Conservation (phyloP, 129 eudicot species). For the Escallonia herrerae region DNA sequence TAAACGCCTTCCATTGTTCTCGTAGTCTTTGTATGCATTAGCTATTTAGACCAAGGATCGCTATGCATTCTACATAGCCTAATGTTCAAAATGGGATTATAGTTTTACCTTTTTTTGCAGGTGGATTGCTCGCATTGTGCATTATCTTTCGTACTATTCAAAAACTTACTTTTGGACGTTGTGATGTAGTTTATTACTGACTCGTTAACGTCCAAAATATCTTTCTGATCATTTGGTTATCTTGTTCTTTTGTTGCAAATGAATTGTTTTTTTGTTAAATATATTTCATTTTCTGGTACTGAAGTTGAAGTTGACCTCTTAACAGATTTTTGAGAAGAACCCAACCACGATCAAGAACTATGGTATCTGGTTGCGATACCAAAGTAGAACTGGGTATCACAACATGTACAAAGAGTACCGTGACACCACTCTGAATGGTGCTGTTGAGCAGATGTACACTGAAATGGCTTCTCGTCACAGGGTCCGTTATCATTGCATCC, state of each 20-base stretch:
- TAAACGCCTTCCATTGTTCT: no score
- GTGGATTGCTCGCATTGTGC: no score
- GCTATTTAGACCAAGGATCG: no score
- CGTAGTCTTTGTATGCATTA: no score
- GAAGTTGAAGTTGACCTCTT: no score
- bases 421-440: constrained; percentile 26
- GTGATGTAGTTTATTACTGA: background rate
- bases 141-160: no score
- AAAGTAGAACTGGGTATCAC: constrained; percentile 16
- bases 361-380: background rate
- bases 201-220: no score
- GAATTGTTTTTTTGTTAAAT: no score
- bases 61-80: no score
- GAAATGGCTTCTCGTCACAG: constrained; percentile 33
- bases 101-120: no score
- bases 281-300: no score
- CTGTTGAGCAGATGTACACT: constrained; percentile 25
- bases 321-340: background rate
- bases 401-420: constrained; percentile 18
- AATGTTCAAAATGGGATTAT: no score
- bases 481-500: constrained; percentile 13
- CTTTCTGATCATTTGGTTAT: background rate
- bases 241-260: background rate
- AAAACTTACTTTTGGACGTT: background rate
- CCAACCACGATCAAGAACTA: background rate